A percentile compares a stretch with the other conserved stretches of the same genome.
Evolutionary conservation across 2,329 filamentous ascomycete genomes (phyloP).

Genomic region (Trichoderma atroviride): DNA sequence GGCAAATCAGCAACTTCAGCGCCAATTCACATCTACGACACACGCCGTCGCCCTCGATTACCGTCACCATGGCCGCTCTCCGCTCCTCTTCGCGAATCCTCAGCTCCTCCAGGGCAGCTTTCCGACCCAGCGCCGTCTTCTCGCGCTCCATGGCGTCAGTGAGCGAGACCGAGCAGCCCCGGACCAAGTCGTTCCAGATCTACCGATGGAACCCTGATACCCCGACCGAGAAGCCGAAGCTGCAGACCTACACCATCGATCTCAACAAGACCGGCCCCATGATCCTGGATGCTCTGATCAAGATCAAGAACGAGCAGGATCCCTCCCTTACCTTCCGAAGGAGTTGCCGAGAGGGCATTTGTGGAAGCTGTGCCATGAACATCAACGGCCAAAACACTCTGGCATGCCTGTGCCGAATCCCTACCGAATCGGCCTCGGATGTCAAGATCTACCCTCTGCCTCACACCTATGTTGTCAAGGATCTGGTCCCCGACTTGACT

Average conservation of each 20-base stretch:
- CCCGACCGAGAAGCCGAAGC: slow-evolving; percentile 87
- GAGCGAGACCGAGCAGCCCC: slow-evolving; percentile 62
- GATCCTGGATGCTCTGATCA: slow-evolving; percentile 94
- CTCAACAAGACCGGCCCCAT: slow-evolving; percentile 99
- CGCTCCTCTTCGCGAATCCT: slow-evolving; percentile 59
- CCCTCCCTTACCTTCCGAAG: slow-evolving; percentile 94
- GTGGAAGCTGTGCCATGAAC: slow-evolving; percentile 99
- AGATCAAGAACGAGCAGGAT: slow-evolving; percentile 99
- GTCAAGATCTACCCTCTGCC: slow-evolving; percentile 96
- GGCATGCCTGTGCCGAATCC: slow-evolving; percentile 96
- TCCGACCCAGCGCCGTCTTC: slow-evolving; percentile 47
- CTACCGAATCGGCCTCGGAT: slow-evolving; percentile 76
- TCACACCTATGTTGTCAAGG: slow-evolving; percentile 99
- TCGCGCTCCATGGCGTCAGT: slow-evolving; percentile 59
- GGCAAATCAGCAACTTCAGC: too few species aligned
- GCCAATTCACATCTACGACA: slow-evolving; percentile 24
- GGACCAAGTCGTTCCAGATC: slow-evolving; percentile 94
- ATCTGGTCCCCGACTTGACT: slow-evolving; percentile 95
- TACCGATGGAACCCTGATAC: slow-evolving; percentile 98
- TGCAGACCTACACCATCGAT: slow-evolving; percentile 94
- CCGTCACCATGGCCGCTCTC: slow-evolving; percentile 58
- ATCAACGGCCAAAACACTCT: slow-evolving; percentile 98
- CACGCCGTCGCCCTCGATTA: slow-evolving; percentile 22
- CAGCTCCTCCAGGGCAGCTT: slow-evolving; percentile 48
- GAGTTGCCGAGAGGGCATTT: slow-evolving; percentile 97